Percentiles rank a stretch among this genome's conserved stretches.
Evolutionary conservation across 2,329 filamentous ascomycete genomes (phyloP).

Genomic region (Ophiostoma novo-ulmi): DNA sequence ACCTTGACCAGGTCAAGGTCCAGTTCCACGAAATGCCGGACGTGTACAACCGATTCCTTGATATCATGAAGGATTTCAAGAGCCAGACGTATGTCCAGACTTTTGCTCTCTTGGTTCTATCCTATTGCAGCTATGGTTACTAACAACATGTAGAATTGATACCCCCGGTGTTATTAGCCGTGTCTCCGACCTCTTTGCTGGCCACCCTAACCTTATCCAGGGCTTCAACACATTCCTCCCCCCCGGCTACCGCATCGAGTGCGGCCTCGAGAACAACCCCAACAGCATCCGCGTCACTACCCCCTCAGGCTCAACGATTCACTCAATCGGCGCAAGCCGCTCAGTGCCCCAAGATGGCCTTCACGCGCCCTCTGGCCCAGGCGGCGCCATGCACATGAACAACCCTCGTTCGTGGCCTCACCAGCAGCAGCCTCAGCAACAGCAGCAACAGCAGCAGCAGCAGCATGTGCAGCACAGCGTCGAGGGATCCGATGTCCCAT

Average conservation of each 20-base stretch:
- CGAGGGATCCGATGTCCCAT: constrained; percentile 59
- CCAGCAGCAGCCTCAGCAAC: constrained; percentile 32
- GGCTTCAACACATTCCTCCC: constrained; percentile 98
- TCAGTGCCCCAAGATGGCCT: constrained; percentile 44
- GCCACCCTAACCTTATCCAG: constrained; percentile 91
- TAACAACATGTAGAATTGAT: constrained; percentile 61
- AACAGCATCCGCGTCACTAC: constrained; percentile 96
- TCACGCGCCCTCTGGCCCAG: constrained; percentile 36
- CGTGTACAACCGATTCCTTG: constrained; percentile 92
- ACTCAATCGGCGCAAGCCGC: constrained; percentile 64
- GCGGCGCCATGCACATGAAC: constrained; percentile 37
- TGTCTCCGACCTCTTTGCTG: constrained; percentile 91
- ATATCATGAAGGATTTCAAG: constrained; percentile 99
- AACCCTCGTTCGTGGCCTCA: constrained; percentile 43
- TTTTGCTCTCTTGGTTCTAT: background rate
- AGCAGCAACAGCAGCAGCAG: constrained; percentile 53
- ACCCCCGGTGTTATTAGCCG: constrained; percentile 96
- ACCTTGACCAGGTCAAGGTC: constrained; percentile 96
- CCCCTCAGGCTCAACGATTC: constrained; percentile 92
- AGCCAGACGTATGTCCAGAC: constrained; percentile 71
- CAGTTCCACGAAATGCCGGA: constrained; percentile 96
- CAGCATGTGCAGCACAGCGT: constrained; percentile 54
- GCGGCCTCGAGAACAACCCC: constrained; percentile 85
- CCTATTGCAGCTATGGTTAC: background rate
- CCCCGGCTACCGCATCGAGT: constrained; percentile 93